phyloP scores from a whole-genome alignment of 306 rosid genomes.

The Canavalia gladiata region DNA sequence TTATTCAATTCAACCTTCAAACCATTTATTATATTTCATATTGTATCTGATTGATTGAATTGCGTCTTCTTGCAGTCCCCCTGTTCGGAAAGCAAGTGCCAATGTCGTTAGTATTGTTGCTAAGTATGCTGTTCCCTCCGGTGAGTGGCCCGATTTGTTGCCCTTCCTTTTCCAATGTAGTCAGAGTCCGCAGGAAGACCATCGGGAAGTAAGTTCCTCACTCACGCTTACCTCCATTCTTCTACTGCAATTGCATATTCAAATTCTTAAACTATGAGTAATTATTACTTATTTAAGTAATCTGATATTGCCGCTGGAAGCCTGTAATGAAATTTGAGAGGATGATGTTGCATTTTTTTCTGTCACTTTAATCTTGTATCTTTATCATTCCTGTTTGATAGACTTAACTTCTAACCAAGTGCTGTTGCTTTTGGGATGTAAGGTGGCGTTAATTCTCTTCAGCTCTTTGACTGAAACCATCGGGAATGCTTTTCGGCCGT shows the following conservation, averaged over 20 bases:
- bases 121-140: conserved; percentile 91
- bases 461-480: conserved; percentile 98
- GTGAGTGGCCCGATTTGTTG: conserved; percentile 95
- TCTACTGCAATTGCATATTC: not conserved
- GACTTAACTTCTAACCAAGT: conserved; percentile 44
- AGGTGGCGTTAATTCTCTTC: conserved; percentile 98
- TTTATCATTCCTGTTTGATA: conserved; percentile 24
- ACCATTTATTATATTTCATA: not conserved
- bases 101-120: conserved; percentile 94
- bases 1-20: no score
- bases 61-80: conserved; percentile 62
- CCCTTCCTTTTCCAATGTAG: conserved; percentile 96
- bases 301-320: not conserved
- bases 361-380: not conserved
- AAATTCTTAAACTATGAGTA: no score
- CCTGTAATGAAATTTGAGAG: not conserved
- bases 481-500: conserved; percentile 86
- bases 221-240: not conserved
- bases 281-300: not conserved
- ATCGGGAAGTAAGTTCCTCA: conserved; percentile 79
- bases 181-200: conserved; percentile 96
- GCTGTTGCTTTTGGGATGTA: conserved; percentile 49
- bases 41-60: not conserved
- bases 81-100: conserved; percentile 95
- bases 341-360: conserved; percentile 5